A percentile compares a stretch with the other conserved stretches of the same genome.
phyloP scores from a whole-genome alignment of 75 land plant species.

The Ceratopteris richardii region DNA sequence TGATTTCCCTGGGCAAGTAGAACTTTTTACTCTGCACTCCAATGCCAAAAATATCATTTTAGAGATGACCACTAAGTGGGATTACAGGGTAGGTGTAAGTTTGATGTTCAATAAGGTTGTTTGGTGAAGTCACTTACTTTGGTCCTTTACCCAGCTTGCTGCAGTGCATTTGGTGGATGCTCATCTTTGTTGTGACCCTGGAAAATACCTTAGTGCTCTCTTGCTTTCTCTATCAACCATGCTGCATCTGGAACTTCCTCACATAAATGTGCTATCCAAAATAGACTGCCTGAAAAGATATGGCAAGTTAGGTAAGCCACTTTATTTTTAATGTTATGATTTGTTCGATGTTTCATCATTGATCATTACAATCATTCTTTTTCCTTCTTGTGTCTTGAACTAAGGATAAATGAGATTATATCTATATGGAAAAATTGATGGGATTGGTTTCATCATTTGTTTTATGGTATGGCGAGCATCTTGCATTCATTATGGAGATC shows the following conservation, averaged over 20 bases:
- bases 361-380: too few species aligned
- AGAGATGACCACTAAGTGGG: conserved; percentile 67
- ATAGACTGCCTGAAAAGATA: conserved; percentile 66
- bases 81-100: conserved; percentile 52
- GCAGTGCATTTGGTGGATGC: conserved; percentile 96
- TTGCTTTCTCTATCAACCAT: conserved; percentile 84
- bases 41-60: conserved; percentile 79
- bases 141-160: conserved; percentile 58
- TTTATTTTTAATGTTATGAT: not conserved
- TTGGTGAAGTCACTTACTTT: not conserved
- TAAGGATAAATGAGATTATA: too few species aligned
- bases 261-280: conserved; percentile 81
- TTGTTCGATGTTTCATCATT: not conserved
- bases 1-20: conserved; percentile 99
- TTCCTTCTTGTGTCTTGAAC: too few species aligned
- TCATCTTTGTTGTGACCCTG: conserved; percentile 98
- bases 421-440: too few species aligned
- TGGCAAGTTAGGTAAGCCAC: conserved; percentile 50
- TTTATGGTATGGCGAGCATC: too few species aligned
- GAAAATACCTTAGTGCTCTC: conserved; percentile 86
- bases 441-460: too few species aligned
- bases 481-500: too few species aligned
- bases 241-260: conserved; percentile 95
- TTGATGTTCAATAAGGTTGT: not conserved
- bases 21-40: conserved; percentile 84